Percentiles rank a stretch among this genome's conserved stretches.
These are phyloP conservation scores for Erysiphe pulchra DNA, from an alignment of 2,329 filamentous ascomycete species.

Conservation along the genomic window DNA sequence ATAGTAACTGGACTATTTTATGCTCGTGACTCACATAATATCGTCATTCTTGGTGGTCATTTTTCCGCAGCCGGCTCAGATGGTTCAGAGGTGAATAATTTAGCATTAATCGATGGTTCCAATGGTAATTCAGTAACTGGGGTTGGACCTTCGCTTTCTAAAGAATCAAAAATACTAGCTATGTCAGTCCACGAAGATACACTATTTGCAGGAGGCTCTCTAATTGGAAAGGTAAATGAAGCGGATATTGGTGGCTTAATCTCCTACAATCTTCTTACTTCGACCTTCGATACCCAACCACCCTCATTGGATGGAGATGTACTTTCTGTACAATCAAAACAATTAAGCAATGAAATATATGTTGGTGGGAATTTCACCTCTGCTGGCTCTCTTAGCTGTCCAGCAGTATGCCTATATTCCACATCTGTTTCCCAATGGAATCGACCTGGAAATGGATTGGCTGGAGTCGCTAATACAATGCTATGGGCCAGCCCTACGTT, in stretches of 20 bases:
- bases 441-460: constrained; percentile 45
- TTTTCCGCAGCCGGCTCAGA: constrained; percentile 48
- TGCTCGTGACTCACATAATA: constrained; percentile 39
- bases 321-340: constrained; percentile 47
- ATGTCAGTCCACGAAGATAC: constrained; percentile 39
- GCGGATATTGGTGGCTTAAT: constrained; percentile 46
- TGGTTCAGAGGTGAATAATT: constrained; percentile 48
- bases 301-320: constrained; percentile 53
- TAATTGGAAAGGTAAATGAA: constrained; percentile 44
- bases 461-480: constrained; percentile 44
- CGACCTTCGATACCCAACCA: constrained; percentile 43
- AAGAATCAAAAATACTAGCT: constrained; percentile 49
- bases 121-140: constrained; percentile 41
- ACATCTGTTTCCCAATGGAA: constrained; percentile 50
- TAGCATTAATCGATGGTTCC: constrained; percentile 60
- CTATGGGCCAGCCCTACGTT: constrained; percentile 49
- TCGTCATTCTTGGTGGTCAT: constrained; percentile 71
- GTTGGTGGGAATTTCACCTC: constrained; percentile 67
- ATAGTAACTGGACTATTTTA: constrained; percentile 65
- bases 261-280: constrained; percentile 46
- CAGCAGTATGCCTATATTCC: constrained; percentile 58
- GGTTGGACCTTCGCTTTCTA: constrained; percentile 36
- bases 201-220: constrained; percentile 59
- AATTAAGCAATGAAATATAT: constrained; percentile 48
- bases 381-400: constrained; percentile 62